Evolutionary conservation across 345 rosid genomes (phyloP), one percentile per base, ranked within the genome.

Genomic region (Linum tenue): DNA sequence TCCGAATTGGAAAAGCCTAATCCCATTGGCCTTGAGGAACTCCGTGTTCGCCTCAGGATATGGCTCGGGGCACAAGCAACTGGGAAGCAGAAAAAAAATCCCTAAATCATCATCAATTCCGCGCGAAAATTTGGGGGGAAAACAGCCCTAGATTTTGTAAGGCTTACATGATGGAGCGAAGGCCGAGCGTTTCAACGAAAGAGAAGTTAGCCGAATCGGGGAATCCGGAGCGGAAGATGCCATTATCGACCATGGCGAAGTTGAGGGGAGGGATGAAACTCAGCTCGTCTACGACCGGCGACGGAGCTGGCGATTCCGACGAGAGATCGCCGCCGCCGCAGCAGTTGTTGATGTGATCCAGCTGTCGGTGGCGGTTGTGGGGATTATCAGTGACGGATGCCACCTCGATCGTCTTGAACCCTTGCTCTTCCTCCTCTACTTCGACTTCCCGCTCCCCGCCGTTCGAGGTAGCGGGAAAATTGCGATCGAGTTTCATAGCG

Each of bases 221-320:
- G 68, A 88, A 94, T 63, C 99, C 99, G 37, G 99, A 90, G 82
- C 99, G 77, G 82, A 94, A 94, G 57, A 94, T 78, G 71, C 99
- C 99, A 55, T 83, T 86, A 67, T 94, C 97, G 22, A 94, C 99
- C 91, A 90, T 82, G 5, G 99, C 68, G 72, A 94, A 94, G 84
- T 94, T 94, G 37, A 90, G 79, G 8, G 99, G 99, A 3, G 99
- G 99, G 7, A 73, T 78, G 68, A 82, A 69, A 74, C 41, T 75
- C 64, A 73, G 67, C 5, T 89, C 86, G 7, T 78, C 53, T 48
- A 12, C 17, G 66, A 72, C 59, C 1, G 77, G 81, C 2, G 75
- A 37, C 4, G 59, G 55, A 9, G 53, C 55, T 7, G 62, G 67
- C 39, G 74, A 22, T 22, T 22, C 31, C 31, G 31, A 70, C 42